Conservation (phyloP, 1,139 yeast genomes). For the Taiozyma onychis region DNA sequence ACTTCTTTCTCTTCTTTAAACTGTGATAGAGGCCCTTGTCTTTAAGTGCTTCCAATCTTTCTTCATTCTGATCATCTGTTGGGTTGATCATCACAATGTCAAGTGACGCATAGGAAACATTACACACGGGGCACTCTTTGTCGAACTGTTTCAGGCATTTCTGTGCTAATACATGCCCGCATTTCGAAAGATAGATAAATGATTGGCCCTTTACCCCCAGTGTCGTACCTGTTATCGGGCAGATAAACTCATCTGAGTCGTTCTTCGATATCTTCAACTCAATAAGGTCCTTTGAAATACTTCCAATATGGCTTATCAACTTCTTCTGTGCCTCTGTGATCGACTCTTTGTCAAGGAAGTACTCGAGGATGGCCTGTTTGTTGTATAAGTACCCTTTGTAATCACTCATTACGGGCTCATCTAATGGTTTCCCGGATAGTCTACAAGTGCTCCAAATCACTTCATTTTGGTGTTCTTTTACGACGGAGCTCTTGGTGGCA, state of each 20-base stretch:
- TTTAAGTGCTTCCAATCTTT: slow-evolving; percentile 32
- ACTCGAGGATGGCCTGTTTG: slow-evolving; percentile 61
- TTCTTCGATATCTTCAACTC: slow-evolving; percentile 30
- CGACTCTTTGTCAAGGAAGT: slow-evolving; percentile 37
- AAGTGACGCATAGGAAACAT: slow-evolving; percentile 22
- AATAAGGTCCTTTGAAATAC: slow-evolving; percentile 43
- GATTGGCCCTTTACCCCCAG: slow-evolving; percentile 30
- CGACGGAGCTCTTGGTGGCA: slow-evolving; percentile 4
- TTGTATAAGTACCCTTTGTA: slow-evolving; percentile 63
- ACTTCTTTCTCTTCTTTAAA: slow-evolving; percentile 34
- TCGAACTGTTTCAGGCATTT: slow-evolving; percentile 30
- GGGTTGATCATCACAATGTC: slow-evolving; percentile 37
- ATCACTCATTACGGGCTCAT: slow-evolving; percentile 61
- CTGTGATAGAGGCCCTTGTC: slow-evolving; percentile 42
- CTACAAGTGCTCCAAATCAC: slow-evolving; percentile 30
- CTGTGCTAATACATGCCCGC: slow-evolving; percentile 49
- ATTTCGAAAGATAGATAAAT: slow-evolving; percentile 43
- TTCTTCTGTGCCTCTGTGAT: slow-evolving; percentile 26
- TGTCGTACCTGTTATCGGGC: slow-evolving; percentile 45
- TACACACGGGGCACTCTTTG: slow-evolving; percentile 38
- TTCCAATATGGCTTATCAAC: slow-evolving; percentile 38
- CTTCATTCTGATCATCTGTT: slow-evolving; percentile 24
- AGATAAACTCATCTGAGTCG: slow-evolving; percentile 33
- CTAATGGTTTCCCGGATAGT: slow-evolving; percentile 31
- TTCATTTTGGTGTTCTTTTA: slow-evolving; percentile 10